Evolutionary conservation across 306 rosid species (phyloP).

Genomic region (Cicer arietinum): DNA sequence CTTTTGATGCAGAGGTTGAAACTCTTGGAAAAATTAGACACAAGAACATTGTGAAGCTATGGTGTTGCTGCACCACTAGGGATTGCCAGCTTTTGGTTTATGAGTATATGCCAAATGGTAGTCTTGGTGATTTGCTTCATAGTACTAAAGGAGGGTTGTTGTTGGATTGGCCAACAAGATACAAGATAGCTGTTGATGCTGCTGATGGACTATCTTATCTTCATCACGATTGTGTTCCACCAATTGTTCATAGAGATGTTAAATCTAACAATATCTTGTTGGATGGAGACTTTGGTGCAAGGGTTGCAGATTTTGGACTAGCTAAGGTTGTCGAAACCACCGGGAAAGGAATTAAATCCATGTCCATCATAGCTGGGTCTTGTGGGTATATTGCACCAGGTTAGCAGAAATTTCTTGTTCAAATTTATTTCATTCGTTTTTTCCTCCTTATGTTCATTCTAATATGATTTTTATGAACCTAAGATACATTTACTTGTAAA

Average conservation of each 20-base stretch:
- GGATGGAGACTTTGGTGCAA: constrained; percentile 86
- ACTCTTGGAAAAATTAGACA: constrained; percentile 91
- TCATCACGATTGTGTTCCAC: constrained; percentile 94
- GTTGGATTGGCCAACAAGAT: constrained; percentile 92
- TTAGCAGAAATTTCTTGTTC: constrained; percentile 42
- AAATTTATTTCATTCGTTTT: not conserved
- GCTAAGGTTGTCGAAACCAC: constrained; percentile 78
- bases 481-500: constrained; percentile 6
- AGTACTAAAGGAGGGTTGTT: constrained; percentile 77
- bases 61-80: constrained; percentile 90
- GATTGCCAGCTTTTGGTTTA: constrained; percentile 91
- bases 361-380: constrained; percentile 91
- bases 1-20: constrained; percentile 89
- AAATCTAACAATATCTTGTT: constrained; percentile 91
- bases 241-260: constrained; percentile 92
- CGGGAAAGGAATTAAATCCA: constrained; percentile 67
- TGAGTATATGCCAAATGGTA: constrained; percentile 95
- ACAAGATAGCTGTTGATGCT: constrained; percentile 81
- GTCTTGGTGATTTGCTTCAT: constrained; percentile 91
- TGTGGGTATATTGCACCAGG: constrained; percentile 99
- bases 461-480: constrained; percentile 5
- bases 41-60: constrained; percentile 89
- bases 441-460: not conserved
- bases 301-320: constrained; percentile 95
- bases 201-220: constrained; percentile 96